Percentiles rank a stretch among this genome's conserved stretches.
phyloP scores from a whole-genome alignment of 2,329 filamentous ascomycete species.

The Fusarium agapanthi region DNA sequence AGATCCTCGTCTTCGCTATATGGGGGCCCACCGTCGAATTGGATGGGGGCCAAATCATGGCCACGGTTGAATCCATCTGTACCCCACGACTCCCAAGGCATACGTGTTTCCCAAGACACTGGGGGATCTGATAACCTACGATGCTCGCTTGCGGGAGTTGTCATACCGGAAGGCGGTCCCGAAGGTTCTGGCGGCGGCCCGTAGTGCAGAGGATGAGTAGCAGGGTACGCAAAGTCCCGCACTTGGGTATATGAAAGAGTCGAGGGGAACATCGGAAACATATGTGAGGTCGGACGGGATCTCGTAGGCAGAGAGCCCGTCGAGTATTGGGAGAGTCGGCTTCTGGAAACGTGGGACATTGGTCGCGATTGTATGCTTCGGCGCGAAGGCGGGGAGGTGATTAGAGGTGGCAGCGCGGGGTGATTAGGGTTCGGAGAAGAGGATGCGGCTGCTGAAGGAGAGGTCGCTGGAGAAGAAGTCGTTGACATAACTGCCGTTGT shows the following conservation, averaged over 20 bases:
- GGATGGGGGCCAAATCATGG: constrained; percentile 80
- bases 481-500: constrained; percentile 65
- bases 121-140: constrained; percentile 86
- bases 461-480: constrained; percentile 62
- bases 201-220: constrained; percentile 88
- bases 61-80: constrained; percentile 65
- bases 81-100: constrained; percentile 66
- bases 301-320: constrained; percentile 72
- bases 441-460: constrained; percentile 59
- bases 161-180: constrained; percentile 76
- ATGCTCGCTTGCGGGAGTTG: constrained; percentile 84
- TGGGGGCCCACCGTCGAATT: constrained; percentile 87
- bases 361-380: constrained; percentile 70
- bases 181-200: constrained; percentile 83
- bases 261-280: constrained; percentile 85
- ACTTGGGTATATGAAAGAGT: constrained; percentile 89
- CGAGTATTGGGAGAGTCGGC: constrained; percentile 86
- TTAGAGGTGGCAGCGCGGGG: constrained; percentile 63
- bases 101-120: constrained; percentile 76
- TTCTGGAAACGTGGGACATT: constrained; percentile 80
- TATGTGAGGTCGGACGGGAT: constrained; percentile 82
- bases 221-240: constrained; percentile 93
- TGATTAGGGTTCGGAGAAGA: constrained; percentile 60
- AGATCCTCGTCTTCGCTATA: constrained; percentile 97
- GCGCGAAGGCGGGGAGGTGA: constrained; percentile 65